Evolutionary conservation across 208 protist species (phyloP).

Genomic region (Leishmania turanica): DNA sequence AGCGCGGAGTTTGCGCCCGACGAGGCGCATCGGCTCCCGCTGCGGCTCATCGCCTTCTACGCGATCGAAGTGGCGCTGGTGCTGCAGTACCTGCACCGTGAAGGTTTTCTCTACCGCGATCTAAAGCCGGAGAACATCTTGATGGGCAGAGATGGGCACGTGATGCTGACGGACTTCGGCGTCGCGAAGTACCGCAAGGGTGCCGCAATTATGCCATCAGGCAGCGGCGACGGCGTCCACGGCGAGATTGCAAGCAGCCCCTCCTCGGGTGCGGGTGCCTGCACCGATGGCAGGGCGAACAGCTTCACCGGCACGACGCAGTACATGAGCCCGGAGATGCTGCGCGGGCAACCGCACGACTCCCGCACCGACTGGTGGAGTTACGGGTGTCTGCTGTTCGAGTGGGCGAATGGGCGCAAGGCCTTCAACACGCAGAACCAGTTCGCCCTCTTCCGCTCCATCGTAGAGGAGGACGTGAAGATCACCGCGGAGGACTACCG

Average conservation of each 20-base stretch:
- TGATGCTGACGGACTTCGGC: conserved; percentile 96
- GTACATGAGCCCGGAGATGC: conserved; percentile 96
- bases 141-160: conserved; percentile 87
- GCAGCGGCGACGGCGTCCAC: conserved; percentile 7
- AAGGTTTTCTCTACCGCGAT: conserved; percentile 92
- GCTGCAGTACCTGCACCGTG: conserved; percentile 87
- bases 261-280: background rate
- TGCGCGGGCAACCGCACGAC: conserved; percentile 85
- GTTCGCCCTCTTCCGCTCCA: conserved; percentile 65
- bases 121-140: conserved; percentile 96
- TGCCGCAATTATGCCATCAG: conserved; percentile 29
- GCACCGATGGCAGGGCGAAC: conserved; percentile 36
- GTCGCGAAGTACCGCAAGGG: conserved; percentile 91
- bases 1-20: conserved; percentile 39
- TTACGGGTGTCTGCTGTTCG: conserved; percentile 95
- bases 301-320: conserved; percentile 95
- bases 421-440: conserved; percentile 74
- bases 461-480: conserved; percentile 76
- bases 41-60: conserved; percentile 88
- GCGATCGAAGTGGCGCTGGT: conserved; percentile 89
- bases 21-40: conserved; percentile 54
- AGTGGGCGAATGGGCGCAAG: conserved; percentile 93
- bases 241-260: background rate
- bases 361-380: conserved; percentile 96
- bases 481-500: conserved; percentile 65